These are phyloP conservation scores for Knoxdaviesia capensis DNA, from an alignment of 2,329 filamentous ascomycete species.

Conservation along the genomic window DNA sequence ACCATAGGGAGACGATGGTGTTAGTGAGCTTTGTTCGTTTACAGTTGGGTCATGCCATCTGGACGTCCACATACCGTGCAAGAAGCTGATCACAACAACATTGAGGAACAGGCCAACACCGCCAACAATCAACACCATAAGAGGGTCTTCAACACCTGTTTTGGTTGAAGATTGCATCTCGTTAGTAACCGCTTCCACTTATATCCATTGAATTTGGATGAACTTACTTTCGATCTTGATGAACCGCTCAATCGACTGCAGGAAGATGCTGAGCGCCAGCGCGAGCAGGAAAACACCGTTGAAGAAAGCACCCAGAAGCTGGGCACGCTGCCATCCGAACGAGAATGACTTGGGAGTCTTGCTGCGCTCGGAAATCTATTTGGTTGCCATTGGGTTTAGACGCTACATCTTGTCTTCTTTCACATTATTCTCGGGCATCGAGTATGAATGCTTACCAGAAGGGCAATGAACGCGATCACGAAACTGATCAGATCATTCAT, in stretches of 20 bases:
- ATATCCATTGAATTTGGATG: neutral
- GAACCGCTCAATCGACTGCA: conserved; percentile 57
- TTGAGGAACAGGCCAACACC: conserved; percentile 47
- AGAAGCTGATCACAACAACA: conserved; percentile 40
- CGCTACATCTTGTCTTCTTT: neutral
- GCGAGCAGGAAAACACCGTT: conserved; percentile 59
- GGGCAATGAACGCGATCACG: conserved; percentile 41
- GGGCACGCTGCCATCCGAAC: conserved; percentile 60
- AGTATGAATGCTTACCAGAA: conserved; percentile 26
- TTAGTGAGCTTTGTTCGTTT: neutral
- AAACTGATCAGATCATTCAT: conserved; percentile 54
- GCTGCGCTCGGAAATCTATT: conserved; percentile 33
- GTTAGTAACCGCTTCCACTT: conserved; percentile 1
- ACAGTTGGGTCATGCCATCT: neutral
- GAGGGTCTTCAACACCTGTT: conserved; percentile 41
- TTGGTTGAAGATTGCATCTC: neutral
- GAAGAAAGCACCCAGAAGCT: conserved; percentile 60
- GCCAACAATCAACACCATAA: conserved; percentile 48
- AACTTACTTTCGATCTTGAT: conserved; percentile 30
- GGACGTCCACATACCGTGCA: conserved; percentile 31
- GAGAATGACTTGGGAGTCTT: conserved; percentile 36
- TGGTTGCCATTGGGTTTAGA: neutral
- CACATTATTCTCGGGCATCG: conserved; percentile 1
- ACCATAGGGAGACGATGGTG: no score
- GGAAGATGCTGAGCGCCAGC: conserved; percentile 49